Evolutionary conservation across 2,329 filamentous ascomycete genomes (phyloP).

Genomic region (Corynespora cassiicola): DNA sequence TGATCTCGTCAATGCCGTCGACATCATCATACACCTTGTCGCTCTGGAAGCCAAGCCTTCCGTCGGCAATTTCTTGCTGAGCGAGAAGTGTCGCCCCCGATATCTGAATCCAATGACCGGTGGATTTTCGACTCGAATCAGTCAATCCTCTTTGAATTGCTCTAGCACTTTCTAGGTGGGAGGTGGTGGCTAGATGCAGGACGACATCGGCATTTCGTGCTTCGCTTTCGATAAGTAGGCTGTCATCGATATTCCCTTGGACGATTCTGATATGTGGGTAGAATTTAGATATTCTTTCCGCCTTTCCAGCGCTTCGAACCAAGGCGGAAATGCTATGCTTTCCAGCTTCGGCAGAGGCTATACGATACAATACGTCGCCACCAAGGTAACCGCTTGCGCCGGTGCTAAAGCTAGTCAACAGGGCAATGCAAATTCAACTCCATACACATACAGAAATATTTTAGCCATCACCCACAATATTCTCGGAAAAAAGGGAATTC

Average conservation of each 20-base stretch:
- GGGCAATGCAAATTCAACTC: neutral
- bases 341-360: neutral
- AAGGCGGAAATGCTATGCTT: conserved; percentile 4
- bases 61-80: conserved; percentile 11
- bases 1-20: conserved; percentile 10
- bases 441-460: conserved; percentile 12
- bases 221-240: conserved; percentile 7
- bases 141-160: conserved; percentile 8
- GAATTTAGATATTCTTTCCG: neutral
- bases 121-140: neutral
- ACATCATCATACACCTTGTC: conserved; percentile 12
- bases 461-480: conserved; percentile 5
- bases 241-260: conserved; percentile 8
- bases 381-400: conserved; percentile 13
- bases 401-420: conserved; percentile 2
- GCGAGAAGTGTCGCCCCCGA: conserved; percentile 16
- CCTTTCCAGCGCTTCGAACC: neutral
- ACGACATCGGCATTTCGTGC: conserved; percentile 10
- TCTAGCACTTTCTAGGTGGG: conserved; percentile 2
- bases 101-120: conserved; percentile 17
- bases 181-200: conserved; percentile 8
- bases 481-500: neutral
- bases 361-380: conserved; percentile 5
- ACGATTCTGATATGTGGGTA: conserved; percentile 11
- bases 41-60: conserved; percentile 10